Conservation (phyloP, 2,329 filamentous ascomycete species). For the Pseudogymnoascus sp. region DNA sequence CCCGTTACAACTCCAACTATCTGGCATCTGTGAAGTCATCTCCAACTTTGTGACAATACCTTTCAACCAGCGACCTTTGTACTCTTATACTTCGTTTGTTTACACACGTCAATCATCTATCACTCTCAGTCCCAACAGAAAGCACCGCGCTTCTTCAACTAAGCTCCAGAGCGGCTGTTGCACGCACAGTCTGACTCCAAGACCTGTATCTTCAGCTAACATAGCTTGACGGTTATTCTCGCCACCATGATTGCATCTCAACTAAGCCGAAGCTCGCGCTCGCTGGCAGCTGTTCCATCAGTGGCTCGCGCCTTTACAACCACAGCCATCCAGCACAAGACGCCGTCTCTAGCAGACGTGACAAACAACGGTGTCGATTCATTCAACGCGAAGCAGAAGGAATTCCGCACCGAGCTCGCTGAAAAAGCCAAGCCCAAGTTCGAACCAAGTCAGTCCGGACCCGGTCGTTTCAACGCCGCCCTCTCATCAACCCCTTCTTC, state of each 20-base stretch:
- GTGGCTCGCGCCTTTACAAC: conserved; percentile 43
- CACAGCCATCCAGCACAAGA: conserved; percentile 37
- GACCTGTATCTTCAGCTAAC: conserved; percentile 1
- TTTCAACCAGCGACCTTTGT: neutral
- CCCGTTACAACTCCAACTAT: neutral
- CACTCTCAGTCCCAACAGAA: neutral
- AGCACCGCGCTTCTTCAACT: neutral
- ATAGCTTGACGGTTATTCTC: conserved; percentile 16
- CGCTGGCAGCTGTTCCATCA: neutral
- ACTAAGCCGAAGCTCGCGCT: conserved; percentile 20
- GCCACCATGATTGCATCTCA: conserved; percentile 25
- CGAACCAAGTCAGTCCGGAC: conserved; percentile 69
- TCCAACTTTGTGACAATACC: neutral
- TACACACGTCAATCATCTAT: neutral
- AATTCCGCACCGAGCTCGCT: conserved; percentile 75
- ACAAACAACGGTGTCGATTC: conserved; percentile 59
- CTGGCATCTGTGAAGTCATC: neutral
- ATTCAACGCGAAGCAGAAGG: conserved; percentile 77
- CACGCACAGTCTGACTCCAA: neutral
- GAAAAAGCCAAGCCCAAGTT: conserved; percentile 68
- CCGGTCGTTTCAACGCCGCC: conserved; percentile 37
- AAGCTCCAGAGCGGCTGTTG: neutral
- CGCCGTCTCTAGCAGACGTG: conserved; percentile 83
- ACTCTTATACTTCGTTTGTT: neutral
- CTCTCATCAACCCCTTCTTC: conserved; percentile 32